phyloP scores from a whole-genome alignment of 139 green algal species.

The Astrephomene gubernaculifera region DNA sequence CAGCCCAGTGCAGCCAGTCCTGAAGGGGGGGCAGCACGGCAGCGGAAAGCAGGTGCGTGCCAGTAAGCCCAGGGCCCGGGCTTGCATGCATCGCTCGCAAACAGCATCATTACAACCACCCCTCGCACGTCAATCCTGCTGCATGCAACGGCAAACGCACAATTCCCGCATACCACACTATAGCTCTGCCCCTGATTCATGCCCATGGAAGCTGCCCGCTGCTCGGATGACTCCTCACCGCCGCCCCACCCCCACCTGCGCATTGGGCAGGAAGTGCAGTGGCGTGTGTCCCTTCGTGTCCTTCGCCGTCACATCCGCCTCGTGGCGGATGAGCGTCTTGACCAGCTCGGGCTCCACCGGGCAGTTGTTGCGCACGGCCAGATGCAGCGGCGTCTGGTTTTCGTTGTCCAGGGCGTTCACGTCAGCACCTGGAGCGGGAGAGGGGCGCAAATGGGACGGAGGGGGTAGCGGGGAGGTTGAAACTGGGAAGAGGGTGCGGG shows the following conservation, averaged over 20 bases:
- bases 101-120: too few relatives aligned
- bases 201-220: too few relatives aligned
- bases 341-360: conserved; percentile 41
- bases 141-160: too few relatives aligned
- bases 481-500: too few relatives aligned
- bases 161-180: too few relatives aligned
- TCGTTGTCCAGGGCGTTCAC: conserved; percentile 26
- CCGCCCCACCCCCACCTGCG: conserved; percentile 33
- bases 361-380: conserved; percentile 1
- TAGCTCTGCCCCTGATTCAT: too few relatives aligned
- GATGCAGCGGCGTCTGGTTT: conserved; percentile 32
- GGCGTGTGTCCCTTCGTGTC: neutral
- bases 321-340: conserved; percentile 40
- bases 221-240: too few relatives aligned
- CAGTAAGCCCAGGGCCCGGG: too few relatives aligned
- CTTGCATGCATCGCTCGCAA: too few relatives aligned
- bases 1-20: conserved; percentile 44
- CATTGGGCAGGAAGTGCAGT: conserved; percentile 19
- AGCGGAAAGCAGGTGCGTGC: too few relatives aligned
- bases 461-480: too few relatives aligned
- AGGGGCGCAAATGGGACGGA: neutral
- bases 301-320: neutral
- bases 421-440: conserved; percentile 13
- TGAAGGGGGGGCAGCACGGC: neutral
- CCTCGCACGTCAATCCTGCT: too few relatives aligned